Evolutionary conservation across 2,329 filamentous ascomycete genomes (phyloP), one percentile per base, ranked within the genome.

Genomic region (Aspergillus sp.): DNA sequence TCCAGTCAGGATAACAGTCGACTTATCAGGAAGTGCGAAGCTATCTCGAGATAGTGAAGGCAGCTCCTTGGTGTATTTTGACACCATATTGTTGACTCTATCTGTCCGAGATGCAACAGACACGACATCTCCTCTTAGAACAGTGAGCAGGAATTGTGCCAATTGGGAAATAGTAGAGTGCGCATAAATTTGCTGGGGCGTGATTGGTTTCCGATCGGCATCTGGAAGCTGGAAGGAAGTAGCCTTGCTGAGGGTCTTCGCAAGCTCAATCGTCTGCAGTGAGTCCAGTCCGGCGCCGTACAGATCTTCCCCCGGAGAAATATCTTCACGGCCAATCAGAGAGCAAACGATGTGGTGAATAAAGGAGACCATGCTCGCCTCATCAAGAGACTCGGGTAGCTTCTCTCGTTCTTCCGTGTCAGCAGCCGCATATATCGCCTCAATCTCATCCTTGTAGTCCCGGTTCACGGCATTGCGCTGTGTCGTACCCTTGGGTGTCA

Each of bases 401-500:
- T 22, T 22, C 46, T 24, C 46, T 12, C 4, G 11, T 2, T 12
- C 58, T 49, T 24, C 64, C 22, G 12, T 61, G 55, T 60, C 54
- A 4, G 49, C 39, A 10, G 52, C 49, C 5, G 39, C 26, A n/a
- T 84, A 84, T 4, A 84, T 69, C 0, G 72, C 70, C 4, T 83
- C 77, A 46, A 84, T 83, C 57, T 83, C 81, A 1, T 75, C 63
- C 2, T 67, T 67, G 52, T 82, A 84, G 1, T 78, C 67, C 2
- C 67, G 61, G 7, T 77, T 57, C 1, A 81, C 80, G 0, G 73
- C 71, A 0, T 70, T 70, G 3, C 80, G 75, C 65, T 80, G 78
- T 4, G 81, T 72, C 0, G 75, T 80, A 0, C 79, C 77, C 65
- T 84, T 83, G 14, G 78, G 75, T 0, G 81, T 80, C 16, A 70